Base-by-base conservation (phyloP, 805 yeast genomes). In the Saturnispora dispora region DNA sequence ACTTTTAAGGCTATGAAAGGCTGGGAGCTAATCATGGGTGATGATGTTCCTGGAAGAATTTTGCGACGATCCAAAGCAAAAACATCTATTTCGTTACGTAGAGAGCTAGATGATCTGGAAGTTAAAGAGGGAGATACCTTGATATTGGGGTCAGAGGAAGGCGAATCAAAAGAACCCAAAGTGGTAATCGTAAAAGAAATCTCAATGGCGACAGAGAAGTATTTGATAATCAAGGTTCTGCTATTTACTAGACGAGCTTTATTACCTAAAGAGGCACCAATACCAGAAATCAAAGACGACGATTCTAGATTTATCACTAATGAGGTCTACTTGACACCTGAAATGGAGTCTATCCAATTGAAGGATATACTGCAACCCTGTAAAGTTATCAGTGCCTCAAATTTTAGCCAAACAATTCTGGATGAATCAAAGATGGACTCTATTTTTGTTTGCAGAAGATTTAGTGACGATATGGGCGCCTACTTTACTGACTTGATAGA, bases 251-350 rank as follows among this genome's bases (percentile, higher is more conserved):
- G 30, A 54, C 59, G 2, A 51, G 52, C 3, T 17, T 36, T 32
- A 37, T 18, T 48, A 7, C 17, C 20, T 20, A 23, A 41, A 13
- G 37, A 25, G 9, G 51, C 57, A 10, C 41, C 41, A 4, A 64
- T 68, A 25, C 67, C 71, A 10, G 18, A 28, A 10, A 55, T 50
- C 6, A 61, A 59, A 22, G 60, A 58, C 46, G 59, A 53, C 10
- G 48, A 30, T 8, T 55, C 58, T 9, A 60, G 55, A 33, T 58
- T 59, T 28, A 53, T 59, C 35, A 54, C 57, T 1, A 72, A 74
- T 57, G 88, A 83, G 61, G 50, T 83, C 5, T 79, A 78, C 55
- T 58, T 83, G 25, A 77, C 86, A 0, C 73, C 85, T 3, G 73
- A 75, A 33, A 50, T 70, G 18, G 74, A 72, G 3, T 73, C 73